These are phyloP conservation scores for Gossypium sturtianum DNA, from an alignment of 345 rosid genomes.

Conservation along the genomic window DNA sequence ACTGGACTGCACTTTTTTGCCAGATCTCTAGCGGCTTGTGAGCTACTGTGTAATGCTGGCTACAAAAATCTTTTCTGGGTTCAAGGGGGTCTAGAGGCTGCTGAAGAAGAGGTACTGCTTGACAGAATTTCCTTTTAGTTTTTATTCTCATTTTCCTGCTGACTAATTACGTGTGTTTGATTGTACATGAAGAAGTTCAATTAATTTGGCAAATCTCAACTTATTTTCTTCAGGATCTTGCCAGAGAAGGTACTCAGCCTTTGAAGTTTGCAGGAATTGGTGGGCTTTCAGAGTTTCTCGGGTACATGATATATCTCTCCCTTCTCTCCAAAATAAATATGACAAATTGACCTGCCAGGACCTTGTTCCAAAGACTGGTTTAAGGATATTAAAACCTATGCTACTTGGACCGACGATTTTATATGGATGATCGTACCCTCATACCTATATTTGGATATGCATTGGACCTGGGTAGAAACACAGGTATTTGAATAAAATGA, in stretches of 20 bases:
- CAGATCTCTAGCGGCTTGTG: conserved; percentile 95
- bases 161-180: background rate
- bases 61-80: conserved; percentile 84
- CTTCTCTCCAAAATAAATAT: background rate
- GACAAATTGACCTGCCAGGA: background rate
- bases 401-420: background rate
- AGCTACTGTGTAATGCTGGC: conserved; percentile 61
- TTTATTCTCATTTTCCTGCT: conserved; percentile 6
- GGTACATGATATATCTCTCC: conserved; percentile 32
- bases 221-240: conserved; percentile 57
- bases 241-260: conserved; percentile 70
- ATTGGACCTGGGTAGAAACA: background rate
- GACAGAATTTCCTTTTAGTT: conserved; percentile 12
- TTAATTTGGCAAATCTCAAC: conserved; percentile 7
- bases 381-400: background rate
- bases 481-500: background rate
- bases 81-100: conserved; percentile 84
- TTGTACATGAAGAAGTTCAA: conserved; percentile 1
- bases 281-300: conserved; percentile 84
- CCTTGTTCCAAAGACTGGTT: background rate
- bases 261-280: conserved; percentile 85
- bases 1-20: conserved; percentile 16
- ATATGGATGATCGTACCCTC: background rate
- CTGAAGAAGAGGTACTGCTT: conserved; percentile 69
- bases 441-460: background rate